Conservation (phyloP, 2,329 filamentous ascomycete species). For the Exophiala oligosperma region DNA sequence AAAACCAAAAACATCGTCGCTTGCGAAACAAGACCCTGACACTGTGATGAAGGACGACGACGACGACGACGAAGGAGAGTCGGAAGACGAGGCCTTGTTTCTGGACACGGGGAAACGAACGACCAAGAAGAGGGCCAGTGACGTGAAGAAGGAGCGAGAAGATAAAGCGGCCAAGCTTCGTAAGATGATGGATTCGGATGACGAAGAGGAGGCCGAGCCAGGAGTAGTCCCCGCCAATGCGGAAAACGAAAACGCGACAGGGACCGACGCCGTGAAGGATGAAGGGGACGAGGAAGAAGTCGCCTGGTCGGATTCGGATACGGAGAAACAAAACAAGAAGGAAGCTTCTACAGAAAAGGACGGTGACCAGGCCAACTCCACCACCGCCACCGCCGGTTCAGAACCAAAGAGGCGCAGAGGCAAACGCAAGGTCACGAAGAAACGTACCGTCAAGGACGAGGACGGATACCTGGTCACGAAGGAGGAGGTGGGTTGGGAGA, state of each 20-base stretch:
- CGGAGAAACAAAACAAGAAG: conserved; percentile 32
- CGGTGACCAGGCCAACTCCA: conserved; percentile 39
- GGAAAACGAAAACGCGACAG: conserved; percentile 17
- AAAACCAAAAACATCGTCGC: conserved; percentile 21
- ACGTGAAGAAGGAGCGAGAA: conserved; percentile 27
- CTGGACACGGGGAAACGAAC: conserved; percentile 39
- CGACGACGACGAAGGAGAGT: conserved; percentile 56
- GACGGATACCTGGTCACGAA: conserved; percentile 89
- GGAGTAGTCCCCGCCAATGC: conserved; percentile 24
- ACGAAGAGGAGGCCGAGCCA: conserved; percentile 38
- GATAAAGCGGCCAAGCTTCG: conserved; percentile 66
- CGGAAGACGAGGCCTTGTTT: conserved; percentile 55
- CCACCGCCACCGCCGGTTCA: conserved; percentile 36
- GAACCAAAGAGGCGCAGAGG: conserved; percentile 70
- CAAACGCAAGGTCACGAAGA: conserved; percentile 78
- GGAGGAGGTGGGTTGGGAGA: conserved; percentile 84
- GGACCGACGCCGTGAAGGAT: conserved; percentile 39
- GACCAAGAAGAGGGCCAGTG: conserved; percentile 34
- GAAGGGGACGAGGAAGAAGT: conserved; percentile 60
- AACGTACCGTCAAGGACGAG: conserved; percentile 82
- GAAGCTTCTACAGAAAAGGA: conserved; percentile 28
- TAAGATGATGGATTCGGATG: conserved; percentile 74
- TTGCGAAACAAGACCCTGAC: conserved; percentile 14
- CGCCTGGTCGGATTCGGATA: conserved; percentile 33
- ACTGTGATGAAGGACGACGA: conserved; percentile 22